Percentiles rank a stretch among this genome's conserved stretches.
These are phyloP conservation scores for Zygosaccharomyces siamensis DNA, from an alignment of 805 yeast species.

Conservation along the genomic window DNA sequence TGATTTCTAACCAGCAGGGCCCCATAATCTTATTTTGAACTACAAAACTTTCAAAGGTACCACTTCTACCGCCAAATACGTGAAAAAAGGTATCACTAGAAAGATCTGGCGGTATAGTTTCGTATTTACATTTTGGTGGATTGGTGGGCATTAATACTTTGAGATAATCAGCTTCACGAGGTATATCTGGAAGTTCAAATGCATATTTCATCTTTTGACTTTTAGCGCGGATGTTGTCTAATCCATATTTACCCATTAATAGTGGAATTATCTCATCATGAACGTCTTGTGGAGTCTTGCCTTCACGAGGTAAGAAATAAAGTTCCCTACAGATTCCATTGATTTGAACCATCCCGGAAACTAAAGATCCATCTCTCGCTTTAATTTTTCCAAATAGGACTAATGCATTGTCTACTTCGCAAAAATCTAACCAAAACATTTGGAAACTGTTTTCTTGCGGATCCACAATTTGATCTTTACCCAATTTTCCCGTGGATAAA, in stretches of 20 bases:
- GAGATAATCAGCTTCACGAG: constrained; percentile 70
- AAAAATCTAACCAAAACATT: constrained; percentile 87
- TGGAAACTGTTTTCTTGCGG: constrained; percentile 48
- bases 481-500: constrained; percentile 17
- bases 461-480: constrained; percentile 32
- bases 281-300: constrained; percentile 59
- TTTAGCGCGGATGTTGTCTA: constrained; percentile 60
- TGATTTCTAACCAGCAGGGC: constrained; percentile 89
- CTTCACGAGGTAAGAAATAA: constrained; percentile 68
- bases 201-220: constrained; percentile 77
- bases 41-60: constrained; percentile 80
- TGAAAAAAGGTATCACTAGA: constrained; percentile 72
- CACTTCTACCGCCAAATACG: constrained; percentile 73
- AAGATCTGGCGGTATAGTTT: constrained; percentile 54
- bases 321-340: constrained; percentile 65
- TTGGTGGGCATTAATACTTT: constrained; percentile 72
- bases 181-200: constrained; percentile 77
- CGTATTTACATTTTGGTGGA: constrained; percentile 49
- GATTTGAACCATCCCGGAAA: constrained; percentile 74
- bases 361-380: constrained; percentile 51
- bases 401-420: constrained; percentile 66
- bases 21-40: constrained; percentile 86
- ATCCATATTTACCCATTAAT: constrained; percentile 56
- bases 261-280: constrained; percentile 71
- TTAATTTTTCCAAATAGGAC: constrained; percentile 77